Percentiles rank a stretch among this genome's conserved stretches.
Evolutionary conservation across 345 rosid species (phyloP).

Genomic region (Cochlearia excelsa): DNA sequence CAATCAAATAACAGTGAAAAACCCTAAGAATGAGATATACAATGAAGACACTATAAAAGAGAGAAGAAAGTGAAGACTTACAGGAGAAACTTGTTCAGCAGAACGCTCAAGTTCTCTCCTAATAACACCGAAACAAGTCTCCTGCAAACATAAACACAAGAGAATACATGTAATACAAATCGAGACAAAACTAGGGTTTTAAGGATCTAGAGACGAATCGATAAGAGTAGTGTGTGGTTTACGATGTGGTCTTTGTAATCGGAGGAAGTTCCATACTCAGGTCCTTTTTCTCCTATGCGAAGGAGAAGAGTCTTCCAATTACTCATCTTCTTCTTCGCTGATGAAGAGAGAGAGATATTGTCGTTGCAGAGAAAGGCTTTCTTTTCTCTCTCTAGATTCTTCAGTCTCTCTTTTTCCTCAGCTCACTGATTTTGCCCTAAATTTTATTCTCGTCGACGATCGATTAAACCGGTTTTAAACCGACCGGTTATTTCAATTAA

Average conservation of each 20-base stretch:
- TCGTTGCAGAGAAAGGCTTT: no score
- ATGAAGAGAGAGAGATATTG: no score
- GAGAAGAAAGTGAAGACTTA: constrained; percentile 23
- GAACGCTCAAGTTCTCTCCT: constrained; percentile 87
- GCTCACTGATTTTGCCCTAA: no score
- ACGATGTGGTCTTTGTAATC: constrained; percentile 87
- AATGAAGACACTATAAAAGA: background rate
- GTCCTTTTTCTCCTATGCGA: constrained; percentile 83
- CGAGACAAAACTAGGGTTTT: constrained; percentile 36
- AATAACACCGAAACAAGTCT: constrained; percentile 71
- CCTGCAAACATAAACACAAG: constrained; percentile 40
- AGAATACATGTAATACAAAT: no score
- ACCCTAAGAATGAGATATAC: background rate
- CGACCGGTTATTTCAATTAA: no score
- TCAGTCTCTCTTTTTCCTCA: no score
- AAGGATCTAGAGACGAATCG: background rate
- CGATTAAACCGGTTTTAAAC: no score
- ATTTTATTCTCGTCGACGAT: no score
- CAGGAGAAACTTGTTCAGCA: constrained; percentile 51
- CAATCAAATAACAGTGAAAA: background rate
- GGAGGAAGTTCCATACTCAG: constrained; percentile 68
- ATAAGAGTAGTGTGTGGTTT: constrained; percentile 23
- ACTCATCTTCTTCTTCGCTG: constrained; percentile 39
- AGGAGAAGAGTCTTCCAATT: constrained; percentile 84
- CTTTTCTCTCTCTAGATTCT: no score